Percentiles rank a stretch among this genome's conserved stretches.
Conservation (phyloP, 768 basidiomycete genomes). For the Lactarius hatsudake region DNA sequence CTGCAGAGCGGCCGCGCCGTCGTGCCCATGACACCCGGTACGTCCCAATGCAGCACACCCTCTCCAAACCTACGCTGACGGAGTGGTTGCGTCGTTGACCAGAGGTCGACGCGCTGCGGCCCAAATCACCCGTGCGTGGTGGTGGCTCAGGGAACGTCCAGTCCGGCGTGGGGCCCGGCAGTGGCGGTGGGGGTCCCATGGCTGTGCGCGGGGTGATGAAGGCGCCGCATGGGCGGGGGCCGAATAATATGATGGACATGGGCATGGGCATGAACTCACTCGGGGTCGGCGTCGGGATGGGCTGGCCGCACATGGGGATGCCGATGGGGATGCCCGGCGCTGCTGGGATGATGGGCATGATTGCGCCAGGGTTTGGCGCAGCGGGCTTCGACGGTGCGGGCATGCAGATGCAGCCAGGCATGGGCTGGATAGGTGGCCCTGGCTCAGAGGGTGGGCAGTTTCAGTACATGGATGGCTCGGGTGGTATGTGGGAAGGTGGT, state of each 20-base stretch:
- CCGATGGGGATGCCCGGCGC: slow-evolving; percentile 25
- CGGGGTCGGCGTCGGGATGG: slow-evolving; percentile 30
- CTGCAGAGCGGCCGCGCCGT: slow-evolving; percentile 44
- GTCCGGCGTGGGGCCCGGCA: slow-evolving; percentile 21
- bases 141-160: slow-evolving; percentile 33
- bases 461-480: slow-evolving; percentile 32
- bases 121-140: slow-evolving; percentile 73
- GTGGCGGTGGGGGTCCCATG: slow-evolving; percentile 9
- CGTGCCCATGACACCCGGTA: slow-evolving; percentile 61
- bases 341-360: slow-evolving; percentile 29
- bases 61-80: neutral
- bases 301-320: slow-evolving; percentile 30
- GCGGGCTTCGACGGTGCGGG: slow-evolving; percentile 5
- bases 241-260: slow-evolving; percentile 28
- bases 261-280: slow-evolving; percentile 22
- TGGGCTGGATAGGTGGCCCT: slow-evolving; percentile 36
- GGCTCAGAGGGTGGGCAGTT: neutral
- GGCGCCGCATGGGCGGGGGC: slow-evolving; percentile 30
- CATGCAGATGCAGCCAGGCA: slow-evolving; percentile 23
- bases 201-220: slow-evolving; percentile 21
- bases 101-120: slow-evolving; percentile 82
- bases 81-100: neutral
- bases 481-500: slow-evolving; percentile 38
- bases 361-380: neutral
- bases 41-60: slow-evolving; percentile 20